phyloP scores from a whole-genome alignment of 306 rosid species.

The Cyclanthera cordifolia region DNA sequence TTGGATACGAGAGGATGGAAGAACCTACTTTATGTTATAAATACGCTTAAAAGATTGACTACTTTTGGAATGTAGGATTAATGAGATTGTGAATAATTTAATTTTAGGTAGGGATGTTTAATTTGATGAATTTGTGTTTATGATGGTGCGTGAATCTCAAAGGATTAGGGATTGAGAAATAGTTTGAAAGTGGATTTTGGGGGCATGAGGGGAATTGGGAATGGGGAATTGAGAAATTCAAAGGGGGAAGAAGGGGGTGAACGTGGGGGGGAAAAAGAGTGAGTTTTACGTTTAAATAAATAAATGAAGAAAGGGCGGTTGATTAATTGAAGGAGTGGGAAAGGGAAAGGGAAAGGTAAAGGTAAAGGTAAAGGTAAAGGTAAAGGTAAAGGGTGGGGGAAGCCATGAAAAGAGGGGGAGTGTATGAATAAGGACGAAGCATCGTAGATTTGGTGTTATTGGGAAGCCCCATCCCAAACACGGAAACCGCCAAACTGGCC shows the following conservation, averaged over 20 bases:
- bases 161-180: background rate
- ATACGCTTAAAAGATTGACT: no score
- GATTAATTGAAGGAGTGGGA: slow-evolving; percentile 16
- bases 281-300: background rate
- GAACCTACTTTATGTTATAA: no score
- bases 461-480: slow-evolving; percentile 33
- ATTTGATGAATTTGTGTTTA: no score
- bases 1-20: no score
- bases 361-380: slow-evolving; percentile 20
- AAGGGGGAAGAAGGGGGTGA: slow-evolving; percentile 18
- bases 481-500: slow-evolving; percentile 54
- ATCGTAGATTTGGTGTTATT: slow-evolving; percentile 24
- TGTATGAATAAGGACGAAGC: slow-evolving; percentile 47
- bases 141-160: background rate
- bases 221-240: slow-evolving; percentile 23
- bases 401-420: slow-evolving; percentile 56
- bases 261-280: slow-evolving; percentile 10
- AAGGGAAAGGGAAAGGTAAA: background rate
- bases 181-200: slow-evolving; percentile 1
- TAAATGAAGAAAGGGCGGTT: background rate
- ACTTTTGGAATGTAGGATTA: no score
- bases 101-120: no score
- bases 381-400: background rate
- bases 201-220: slow-evolving; percentile 22
- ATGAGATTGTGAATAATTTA: no score